Percentiles rank a stretch among this genome's conserved stretches.
Conservation (phyloP, 1,284 basidiomycete genomes). For the Trametes polyzona region DNA sequence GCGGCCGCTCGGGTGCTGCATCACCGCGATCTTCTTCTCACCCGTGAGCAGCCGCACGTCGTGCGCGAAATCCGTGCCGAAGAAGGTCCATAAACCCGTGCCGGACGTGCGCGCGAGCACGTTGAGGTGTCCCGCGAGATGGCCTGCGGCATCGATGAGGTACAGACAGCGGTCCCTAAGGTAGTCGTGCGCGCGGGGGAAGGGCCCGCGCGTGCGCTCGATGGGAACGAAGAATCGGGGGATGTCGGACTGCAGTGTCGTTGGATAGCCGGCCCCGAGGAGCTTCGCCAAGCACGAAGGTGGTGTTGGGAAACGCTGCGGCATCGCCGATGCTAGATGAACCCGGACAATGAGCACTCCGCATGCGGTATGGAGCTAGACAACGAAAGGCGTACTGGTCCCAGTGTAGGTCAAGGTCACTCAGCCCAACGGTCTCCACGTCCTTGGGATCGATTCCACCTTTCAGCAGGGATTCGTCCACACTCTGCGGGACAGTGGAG, state of each 20-base stretch:
- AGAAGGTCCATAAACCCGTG: constrained; percentile 57
- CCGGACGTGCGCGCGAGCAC: constrained; percentile 57
- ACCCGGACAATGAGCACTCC: no score
- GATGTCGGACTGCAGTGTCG: constrained; percentile 39
- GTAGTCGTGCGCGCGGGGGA: constrained; percentile 53
- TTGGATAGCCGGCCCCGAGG: constrained; percentile 45
- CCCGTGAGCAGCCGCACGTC: constrained; percentile 54
- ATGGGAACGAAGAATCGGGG: constrained; percentile 44
- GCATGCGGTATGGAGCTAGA: not conserved
- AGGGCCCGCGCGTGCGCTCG: constrained; percentile 51
- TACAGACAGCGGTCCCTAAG: constrained; percentile 61
- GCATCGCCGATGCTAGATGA: constrained; percentile 44
- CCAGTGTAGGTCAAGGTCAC: constrained; percentile 53
- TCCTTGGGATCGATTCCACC: constrained; percentile 49
- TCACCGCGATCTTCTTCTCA: constrained; percentile 44
- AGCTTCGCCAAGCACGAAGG: constrained; percentile 48
- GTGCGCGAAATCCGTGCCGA: constrained; percentile 61
- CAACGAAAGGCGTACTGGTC: constrained; percentile 33
- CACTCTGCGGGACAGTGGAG: constrained; percentile 44
- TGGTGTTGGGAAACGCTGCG: constrained; percentile 46
- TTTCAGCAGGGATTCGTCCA: constrained; percentile 49
- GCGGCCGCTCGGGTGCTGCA: constrained; percentile 27
- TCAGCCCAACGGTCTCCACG: constrained; percentile 49
- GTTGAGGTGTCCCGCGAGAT: constrained; percentile 56
- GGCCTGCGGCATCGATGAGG: constrained; percentile 57